A percentile compares a stretch with the other conserved stretches of the same genome.
Evolutionary conservation across 345 rosid genomes (phyloP).

Genomic region (Balakata baccata): DNA sequence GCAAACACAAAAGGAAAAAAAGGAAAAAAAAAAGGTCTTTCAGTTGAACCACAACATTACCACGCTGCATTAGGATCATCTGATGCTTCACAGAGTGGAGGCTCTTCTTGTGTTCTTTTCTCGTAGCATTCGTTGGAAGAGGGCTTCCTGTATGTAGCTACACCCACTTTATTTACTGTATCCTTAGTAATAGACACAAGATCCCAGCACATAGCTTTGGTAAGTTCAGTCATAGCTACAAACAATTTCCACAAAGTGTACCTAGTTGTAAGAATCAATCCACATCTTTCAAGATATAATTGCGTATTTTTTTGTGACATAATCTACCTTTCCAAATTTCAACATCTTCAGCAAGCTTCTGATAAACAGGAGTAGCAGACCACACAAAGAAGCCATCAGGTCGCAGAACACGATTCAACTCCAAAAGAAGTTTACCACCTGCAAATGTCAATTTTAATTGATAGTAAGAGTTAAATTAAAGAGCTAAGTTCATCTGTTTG

Average conservation of each 20-base stretch:
- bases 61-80: conserved; percentile 96
- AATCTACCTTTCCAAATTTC: conserved; percentile 83
- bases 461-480: background rate
- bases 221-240: conserved; percentile 81
- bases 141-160: conserved; percentile 81
- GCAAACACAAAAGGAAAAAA: background rate
- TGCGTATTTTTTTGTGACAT: background rate
- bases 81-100: conserved; percentile 67
- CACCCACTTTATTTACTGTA: conserved; percentile 63
- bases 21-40: background rate
- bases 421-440: conserved; percentile 92
- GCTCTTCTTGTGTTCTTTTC: conserved; percentile 61
- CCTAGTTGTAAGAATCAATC: conserved; percentile 24
- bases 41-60: conserved; percentile 31
- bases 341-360: conserved; percentile 69
- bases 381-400: conserved; percentile 94
- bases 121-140: conserved; percentile 73
- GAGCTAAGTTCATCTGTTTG: background rate
- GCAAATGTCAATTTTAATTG: conserved; percentile 11
- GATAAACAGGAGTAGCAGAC: conserved; percentile 99
- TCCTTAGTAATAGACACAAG: conserved; percentile 70
- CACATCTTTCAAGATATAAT: conserved; percentile 8
- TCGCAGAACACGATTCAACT: conserved; percentile 77
- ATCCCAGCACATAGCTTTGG: conserved; percentile 89
- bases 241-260: conserved; percentile 21